phyloP scores from a whole-genome alignment of 2,329 filamentous ascomycete species.

The Myriosclerotinia scirpicola region DNA sequence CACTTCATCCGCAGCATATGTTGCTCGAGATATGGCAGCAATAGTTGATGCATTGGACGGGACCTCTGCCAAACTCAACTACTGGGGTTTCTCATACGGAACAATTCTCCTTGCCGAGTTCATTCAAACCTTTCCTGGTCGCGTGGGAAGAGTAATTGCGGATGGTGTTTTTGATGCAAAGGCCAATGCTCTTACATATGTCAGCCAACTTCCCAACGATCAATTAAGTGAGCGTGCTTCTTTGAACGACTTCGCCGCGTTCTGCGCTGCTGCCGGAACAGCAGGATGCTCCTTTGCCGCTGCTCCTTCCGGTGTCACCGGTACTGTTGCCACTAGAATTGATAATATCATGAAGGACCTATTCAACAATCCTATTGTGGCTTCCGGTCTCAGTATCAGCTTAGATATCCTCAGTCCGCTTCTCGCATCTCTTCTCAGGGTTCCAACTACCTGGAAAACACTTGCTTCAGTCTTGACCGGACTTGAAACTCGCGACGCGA shows the following conservation, averaged over 20 bases:
- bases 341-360: not conserved
- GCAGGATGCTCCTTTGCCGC: slow-evolving; percentile 21
- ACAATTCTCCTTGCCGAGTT: slow-evolving; percentile 47
- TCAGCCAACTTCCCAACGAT: slow-evolving; percentile 27
- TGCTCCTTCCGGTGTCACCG: not conserved
- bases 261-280: slow-evolving; percentile 24
- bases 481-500: slow-evolving; percentile 23
- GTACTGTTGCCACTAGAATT: not conserved
- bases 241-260: slow-evolving; percentile 25
- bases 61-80: slow-evolving; percentile 43
- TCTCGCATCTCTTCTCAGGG: slow-evolving; percentile 10
- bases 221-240: slow-evolving; percentile 25
- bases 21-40: slow-evolving; percentile 29
- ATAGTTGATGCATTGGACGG: slow-evolving; percentile 24
- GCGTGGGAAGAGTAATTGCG: slow-evolving; percentile 45
- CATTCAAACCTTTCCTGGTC: slow-evolving; percentile 45
- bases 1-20: slow-evolving; percentile 29
- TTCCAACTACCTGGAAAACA: slow-evolving; percentile 20
- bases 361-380: slow-evolving; percentile 3
- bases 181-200: slow-evolving; percentile 43
- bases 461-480: slow-evolving; percentile 10
- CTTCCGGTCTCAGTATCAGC: slow-evolving; percentile 8
- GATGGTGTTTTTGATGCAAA: slow-evolving; percentile 37
- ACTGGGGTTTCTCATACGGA: slow-evolving; percentile 53
- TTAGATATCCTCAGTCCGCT: not conserved